These are phyloP conservation scores for Hanseniaspora hatyaiensis DNA, from an alignment of 805 yeast species.

Conservation along the genomic window DNA sequence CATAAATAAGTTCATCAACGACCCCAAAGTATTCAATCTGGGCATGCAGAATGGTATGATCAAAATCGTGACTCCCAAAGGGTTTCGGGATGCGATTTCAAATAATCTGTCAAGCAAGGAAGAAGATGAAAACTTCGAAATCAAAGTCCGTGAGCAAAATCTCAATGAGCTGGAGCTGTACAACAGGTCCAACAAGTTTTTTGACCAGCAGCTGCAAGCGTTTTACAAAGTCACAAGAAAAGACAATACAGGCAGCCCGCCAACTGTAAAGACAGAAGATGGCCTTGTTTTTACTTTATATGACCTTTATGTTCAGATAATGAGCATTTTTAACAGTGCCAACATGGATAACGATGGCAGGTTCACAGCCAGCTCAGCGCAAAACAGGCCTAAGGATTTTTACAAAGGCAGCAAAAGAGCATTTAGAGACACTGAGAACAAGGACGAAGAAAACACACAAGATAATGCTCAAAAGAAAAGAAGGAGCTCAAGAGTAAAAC, in stretches of 20 bases:
- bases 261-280: neutral
- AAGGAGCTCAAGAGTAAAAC: neutral
- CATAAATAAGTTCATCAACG: conserved; percentile 38
- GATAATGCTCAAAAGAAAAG: neutral
- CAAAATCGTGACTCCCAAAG: conserved; percentile 53
- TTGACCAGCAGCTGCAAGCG: conserved; percentile 49
- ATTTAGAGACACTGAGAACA: conserved; percentile 39
- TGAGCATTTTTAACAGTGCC: conserved; percentile 23
- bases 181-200: conserved; percentile 52
- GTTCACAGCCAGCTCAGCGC: conserved; percentile 44
- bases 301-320: conserved; percentile 32
- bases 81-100: conserved; percentile 24
- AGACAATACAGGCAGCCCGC: neutral
- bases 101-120: conserved; percentile 24
- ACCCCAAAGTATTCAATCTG: conserved; percentile 31
- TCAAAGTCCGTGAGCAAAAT: conserved; percentile 59
- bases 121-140: conserved; percentile 41
- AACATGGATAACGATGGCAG: conserved; percentile 34
- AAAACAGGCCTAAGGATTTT: too few relatives aligned
- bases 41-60: conserved; percentile 63
- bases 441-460: neutral
- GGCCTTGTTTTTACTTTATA: conserved; percentile 25
- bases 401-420: conserved; percentile 39
- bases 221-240: conserved; percentile 35
- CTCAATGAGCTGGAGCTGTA: conserved; percentile 51